phyloP scores from a whole-genome alignment of 2,329 filamentous ascomycete species.

The Calonectria honghensis region DNA sequence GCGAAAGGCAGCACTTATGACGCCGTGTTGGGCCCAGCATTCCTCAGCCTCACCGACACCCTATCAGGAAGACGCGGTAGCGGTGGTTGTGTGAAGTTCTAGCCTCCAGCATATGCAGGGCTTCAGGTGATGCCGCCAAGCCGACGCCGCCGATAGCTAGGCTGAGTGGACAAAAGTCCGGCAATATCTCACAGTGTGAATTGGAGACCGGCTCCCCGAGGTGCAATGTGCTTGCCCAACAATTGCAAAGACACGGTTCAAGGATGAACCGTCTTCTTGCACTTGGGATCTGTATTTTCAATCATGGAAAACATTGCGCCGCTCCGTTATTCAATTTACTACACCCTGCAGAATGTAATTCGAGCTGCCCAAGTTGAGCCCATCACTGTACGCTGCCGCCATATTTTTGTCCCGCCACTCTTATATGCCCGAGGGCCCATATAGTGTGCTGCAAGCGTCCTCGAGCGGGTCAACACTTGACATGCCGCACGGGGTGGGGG shows the following conservation, averaged over 20 bases:
- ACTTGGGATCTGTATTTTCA: not conserved
- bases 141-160: constrained; percentile 4
- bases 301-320: rapidly evolving
- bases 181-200: not conserved
- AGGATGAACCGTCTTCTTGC: not conserved
- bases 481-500: constrained; percentile 15
- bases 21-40: not conserved
- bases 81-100: constrained; percentile 18
- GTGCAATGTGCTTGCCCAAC: not conserved
- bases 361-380: not conserved
- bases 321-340: not conserved
- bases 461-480: not conserved
- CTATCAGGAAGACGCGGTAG: constrained; percentile 33
- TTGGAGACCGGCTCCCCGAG: not conserved
- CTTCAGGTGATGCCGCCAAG: constrained; percentile 37
- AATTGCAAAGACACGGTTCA: not conserved
- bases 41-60: constrained; percentile 13
- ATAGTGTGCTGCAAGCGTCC: not conserved
- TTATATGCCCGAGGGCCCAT: not conserved
- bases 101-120: constrained; percentile 35
- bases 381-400: not conserved
- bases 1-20: not conserved
- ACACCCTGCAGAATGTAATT: not conserved
- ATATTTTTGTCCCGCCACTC: not conserved
- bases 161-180: not conserved